A percentile compares a stretch with the other conserved stretches of the same genome.
These are phyloP conservation scores for Simplicillium aogashimaense DNA, from an alignment of 2,329 filamentous ascomycete species.

Conservation along the genomic window DNA sequence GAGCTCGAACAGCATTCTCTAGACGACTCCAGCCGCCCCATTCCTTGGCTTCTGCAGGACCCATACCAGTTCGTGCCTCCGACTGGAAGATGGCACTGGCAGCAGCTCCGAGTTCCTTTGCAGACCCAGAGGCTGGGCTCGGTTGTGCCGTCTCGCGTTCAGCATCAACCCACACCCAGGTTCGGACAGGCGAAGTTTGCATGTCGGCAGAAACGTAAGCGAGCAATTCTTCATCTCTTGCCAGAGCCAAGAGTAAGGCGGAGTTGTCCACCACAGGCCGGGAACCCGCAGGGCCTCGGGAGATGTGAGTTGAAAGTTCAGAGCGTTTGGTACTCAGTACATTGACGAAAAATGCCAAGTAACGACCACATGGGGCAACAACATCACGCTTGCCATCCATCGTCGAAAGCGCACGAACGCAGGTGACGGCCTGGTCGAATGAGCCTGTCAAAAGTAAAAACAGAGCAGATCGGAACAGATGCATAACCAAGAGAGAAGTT, in stretches of 20 bases:
- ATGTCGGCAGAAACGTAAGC: slow-evolving; percentile 80
- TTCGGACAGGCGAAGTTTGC: slow-evolving; percentile 65
- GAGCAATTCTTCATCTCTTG: slow-evolving; percentile 74
- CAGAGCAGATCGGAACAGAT: slow-evolving; percentile 79
- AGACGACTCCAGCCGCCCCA: slow-evolving; percentile 78
- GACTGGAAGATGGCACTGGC: slow-evolving; percentile 31
- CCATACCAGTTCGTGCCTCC: slow-evolving; percentile 41
- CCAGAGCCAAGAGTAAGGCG: slow-evolving; percentile 20
- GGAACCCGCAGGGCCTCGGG: slow-evolving; percentile 21
- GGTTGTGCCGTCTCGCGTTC: slow-evolving; percentile 34
- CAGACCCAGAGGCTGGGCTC: slow-evolving; percentile 8
- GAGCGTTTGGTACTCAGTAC: slow-evolving; percentile 47
- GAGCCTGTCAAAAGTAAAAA: slow-evolving; percentile 69
- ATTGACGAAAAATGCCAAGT: slow-evolving; percentile 71
- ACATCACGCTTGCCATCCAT: slow-evolving; percentile 64
- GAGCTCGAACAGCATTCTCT: slow-evolving; percentile 35
- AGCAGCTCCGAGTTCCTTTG: slow-evolving; percentile 11
- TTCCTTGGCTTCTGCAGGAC: slow-evolving; percentile 47
- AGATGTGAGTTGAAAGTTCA: slow-evolving; percentile 31
- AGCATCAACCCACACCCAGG: slow-evolving; percentile 72
- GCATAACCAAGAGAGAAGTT: slow-evolving; percentile 66
- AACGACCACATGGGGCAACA: slow-evolving; percentile 70
- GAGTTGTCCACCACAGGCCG: slow-evolving; percentile 20
- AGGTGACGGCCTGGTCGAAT: slow-evolving; percentile 61
- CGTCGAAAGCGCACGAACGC: slow-evolving; percentile 60